Percentiles rank a stretch among this genome's conserved stretches.
Conservation (phyloP, 1,139 yeast genomes). For the Suhomyces panamericanus region DNA sequence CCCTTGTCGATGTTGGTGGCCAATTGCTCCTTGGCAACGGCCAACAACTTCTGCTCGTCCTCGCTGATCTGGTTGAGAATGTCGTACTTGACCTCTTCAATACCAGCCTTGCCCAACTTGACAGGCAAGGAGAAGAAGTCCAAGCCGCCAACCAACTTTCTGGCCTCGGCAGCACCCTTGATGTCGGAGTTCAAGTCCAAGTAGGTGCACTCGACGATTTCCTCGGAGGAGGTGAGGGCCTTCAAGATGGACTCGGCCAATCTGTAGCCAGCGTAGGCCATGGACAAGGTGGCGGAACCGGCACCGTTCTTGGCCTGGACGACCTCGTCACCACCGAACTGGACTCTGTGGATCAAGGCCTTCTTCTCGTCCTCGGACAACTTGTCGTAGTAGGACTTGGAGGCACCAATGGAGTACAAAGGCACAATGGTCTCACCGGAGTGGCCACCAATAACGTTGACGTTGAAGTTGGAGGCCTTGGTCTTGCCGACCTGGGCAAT, state of each 20-base stretch:
- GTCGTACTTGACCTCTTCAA: slow-evolving; percentile 57
- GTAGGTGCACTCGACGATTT: slow-evolving; percentile 76
- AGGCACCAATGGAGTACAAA: slow-evolving; percentile 61
- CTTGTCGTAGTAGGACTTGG: slow-evolving; percentile 26
- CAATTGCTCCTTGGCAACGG: slow-evolving; percentile 82
- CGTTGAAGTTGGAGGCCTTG: slow-evolving; percentile 71
- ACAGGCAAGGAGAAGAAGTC: slow-evolving; percentile 94
- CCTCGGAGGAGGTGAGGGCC: slow-evolving; percentile 55
- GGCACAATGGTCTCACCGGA: slow-evolving; percentile 98
- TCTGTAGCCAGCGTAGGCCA: slow-evolving; percentile 98
- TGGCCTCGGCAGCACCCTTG: slow-evolving; percentile 75
- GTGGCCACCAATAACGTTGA: slow-evolving; percentile 94
- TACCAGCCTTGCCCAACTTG: slow-evolving; percentile 86
- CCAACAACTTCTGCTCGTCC: slow-evolving; percentile 74
- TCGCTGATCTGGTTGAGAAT: slow-evolving; percentile 54
- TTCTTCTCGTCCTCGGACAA: slow-evolving; percentile 35
- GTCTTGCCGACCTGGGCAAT: slow-evolving; percentile 64
- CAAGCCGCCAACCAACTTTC: slow-evolving; percentile 69
- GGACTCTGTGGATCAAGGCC: slow-evolving; percentile 86
- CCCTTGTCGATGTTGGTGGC: slow-evolving; percentile 49
- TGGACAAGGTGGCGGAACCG: slow-evolving; percentile 97
- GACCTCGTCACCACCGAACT: slow-evolving; percentile 98
- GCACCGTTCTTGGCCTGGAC: slow-evolving; percentile 99
- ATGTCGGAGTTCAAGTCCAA: slow-evolving; percentile 48
- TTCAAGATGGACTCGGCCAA: slow-evolving; percentile 86